Conservation (phyloP, 2,329 filamentous ascomycete genomes). For the Xylariales sp. region DNA sequence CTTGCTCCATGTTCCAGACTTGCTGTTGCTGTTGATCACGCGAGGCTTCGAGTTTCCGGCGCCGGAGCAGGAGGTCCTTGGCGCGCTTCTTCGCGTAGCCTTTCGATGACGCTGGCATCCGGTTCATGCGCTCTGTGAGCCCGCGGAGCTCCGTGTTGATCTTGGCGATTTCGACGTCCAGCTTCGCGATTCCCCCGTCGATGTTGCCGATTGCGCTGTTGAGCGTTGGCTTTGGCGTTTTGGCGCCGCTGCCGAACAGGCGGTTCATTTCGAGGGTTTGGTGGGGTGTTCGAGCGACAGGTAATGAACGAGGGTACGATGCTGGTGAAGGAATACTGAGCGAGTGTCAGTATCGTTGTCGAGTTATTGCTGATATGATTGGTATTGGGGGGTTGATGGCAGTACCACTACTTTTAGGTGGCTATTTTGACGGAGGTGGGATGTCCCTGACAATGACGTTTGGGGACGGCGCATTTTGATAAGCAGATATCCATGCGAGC, state of each 20-base stretch:
- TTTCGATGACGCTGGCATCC: conserved; percentile 55
- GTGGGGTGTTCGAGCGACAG: background rate
- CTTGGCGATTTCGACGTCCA: conserved; percentile 92
- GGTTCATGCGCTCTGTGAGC: conserved; percentile 81
- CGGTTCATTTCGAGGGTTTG: conserved; percentile 72
- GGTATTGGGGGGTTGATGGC: no score
- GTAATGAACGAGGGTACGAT: no score
- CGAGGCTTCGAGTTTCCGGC: conserved; percentile 72
- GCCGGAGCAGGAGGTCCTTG: conserved; percentile 68
- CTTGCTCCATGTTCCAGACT: conserved; percentile 99
- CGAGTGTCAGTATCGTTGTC: no score
- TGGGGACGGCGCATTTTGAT: no score
- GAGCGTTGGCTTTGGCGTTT: conserved; percentile 80
- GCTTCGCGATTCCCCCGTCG: conserved; percentile 59
- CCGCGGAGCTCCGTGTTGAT: conserved; percentile 85
- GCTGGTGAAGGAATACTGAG: no score
- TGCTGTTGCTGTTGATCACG: conserved; percentile 91
- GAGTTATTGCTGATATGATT: no score
- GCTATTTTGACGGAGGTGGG: no score
- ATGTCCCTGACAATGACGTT: no score
- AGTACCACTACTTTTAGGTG: no score
- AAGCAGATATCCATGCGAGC: no score
- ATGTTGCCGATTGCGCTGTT: conserved; percentile 69
- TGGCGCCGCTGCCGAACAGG: conserved; percentile 84
- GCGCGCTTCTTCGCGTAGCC: conserved; percentile 69